phyloP scores from a whole-genome alignment of 495 filamentous ascomycete genomes.

The Tuber melanosporum region DNA sequence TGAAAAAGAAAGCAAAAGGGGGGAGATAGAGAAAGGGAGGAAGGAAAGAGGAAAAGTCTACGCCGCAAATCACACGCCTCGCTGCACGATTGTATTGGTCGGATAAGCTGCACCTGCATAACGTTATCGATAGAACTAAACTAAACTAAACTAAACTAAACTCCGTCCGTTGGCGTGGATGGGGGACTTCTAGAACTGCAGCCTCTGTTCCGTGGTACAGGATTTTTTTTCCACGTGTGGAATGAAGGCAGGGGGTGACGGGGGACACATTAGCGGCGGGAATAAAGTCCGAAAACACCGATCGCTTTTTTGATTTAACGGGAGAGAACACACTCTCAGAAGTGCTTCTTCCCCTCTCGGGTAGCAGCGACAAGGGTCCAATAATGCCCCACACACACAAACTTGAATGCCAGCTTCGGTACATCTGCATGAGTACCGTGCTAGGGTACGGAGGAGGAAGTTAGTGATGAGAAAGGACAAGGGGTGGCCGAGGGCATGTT shows the following conservation, averaged over 20 bases:
- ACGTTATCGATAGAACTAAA: background rate
- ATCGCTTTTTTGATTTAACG: background rate
- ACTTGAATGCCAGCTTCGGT: no score
- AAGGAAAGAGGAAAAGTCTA: background rate
- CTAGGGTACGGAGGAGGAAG: no score
- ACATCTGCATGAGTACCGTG: no score
- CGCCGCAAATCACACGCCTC: background rate
- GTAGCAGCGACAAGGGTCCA: no score
- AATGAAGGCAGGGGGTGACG: background rate
- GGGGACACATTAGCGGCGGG: background rate
- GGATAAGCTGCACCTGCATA: background rate
- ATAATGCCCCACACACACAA: no score
- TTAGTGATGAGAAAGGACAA: no score
- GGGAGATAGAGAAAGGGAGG: no score
- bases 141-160: background rate
- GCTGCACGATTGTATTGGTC: background rate
- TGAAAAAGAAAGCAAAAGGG: background rate
- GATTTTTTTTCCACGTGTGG: no score
- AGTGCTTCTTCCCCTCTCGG: no score
- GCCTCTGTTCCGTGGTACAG: background rate
- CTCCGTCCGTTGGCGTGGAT: background rate
- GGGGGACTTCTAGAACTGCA: background rate
- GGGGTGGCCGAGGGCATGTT: no score
- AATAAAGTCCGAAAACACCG: background rate
- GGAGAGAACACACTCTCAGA: no score